Conservation (phyloP, 176 grass and related monocot species). For the Puya raimondii region DNA sequence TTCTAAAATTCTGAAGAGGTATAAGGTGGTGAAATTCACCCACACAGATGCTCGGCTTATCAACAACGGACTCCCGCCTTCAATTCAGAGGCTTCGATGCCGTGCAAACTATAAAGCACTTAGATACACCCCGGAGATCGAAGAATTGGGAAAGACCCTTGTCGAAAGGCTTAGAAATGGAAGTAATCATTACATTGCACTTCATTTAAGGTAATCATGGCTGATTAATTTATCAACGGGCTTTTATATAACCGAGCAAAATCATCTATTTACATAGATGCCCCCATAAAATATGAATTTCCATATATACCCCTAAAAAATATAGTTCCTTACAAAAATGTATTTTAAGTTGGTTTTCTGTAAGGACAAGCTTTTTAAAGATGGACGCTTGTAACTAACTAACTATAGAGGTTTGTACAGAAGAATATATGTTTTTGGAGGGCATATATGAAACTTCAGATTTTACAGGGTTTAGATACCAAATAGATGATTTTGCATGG, state of each 20-base stretch:
- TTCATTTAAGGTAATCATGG: conserved; percentile 69
- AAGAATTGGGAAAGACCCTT: conserved; percentile 60
- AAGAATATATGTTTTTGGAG: too few relatives aligned
- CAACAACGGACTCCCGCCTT: conserved; percentile 83
- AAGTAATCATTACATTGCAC: conserved; percentile 79
- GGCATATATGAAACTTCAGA: too few relatives aligned
- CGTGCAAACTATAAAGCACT: conserved; percentile 84
- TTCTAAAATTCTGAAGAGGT: conserved; percentile 50
- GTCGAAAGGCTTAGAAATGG: conserved; percentile 75
- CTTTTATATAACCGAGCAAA: neutral
- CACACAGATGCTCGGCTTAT: conserved; percentile 75
- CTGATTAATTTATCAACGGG: too few relatives aligned
- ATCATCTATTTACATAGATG: neutral
- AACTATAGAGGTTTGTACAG: too few relatives aligned
- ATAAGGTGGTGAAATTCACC: conserved; percentile 73
- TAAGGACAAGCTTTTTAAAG: too few relatives aligned
- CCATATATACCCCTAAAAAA: too few relatives aligned
- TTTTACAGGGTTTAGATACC: too few relatives aligned
- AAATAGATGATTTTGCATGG: too few relatives aligned
- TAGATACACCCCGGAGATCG: conserved; percentile 50
- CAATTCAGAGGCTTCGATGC: conserved; percentile 73
- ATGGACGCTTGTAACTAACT: too few relatives aligned
- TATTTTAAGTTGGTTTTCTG: too few relatives aligned
- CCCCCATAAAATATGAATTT: too few relatives aligned
- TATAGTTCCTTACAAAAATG: too few relatives aligned